phyloP scores from a whole-genome alignment of 495 filamentous ascomycete genomes.

The Pseudoneurospora amorphoporcata region DNA sequence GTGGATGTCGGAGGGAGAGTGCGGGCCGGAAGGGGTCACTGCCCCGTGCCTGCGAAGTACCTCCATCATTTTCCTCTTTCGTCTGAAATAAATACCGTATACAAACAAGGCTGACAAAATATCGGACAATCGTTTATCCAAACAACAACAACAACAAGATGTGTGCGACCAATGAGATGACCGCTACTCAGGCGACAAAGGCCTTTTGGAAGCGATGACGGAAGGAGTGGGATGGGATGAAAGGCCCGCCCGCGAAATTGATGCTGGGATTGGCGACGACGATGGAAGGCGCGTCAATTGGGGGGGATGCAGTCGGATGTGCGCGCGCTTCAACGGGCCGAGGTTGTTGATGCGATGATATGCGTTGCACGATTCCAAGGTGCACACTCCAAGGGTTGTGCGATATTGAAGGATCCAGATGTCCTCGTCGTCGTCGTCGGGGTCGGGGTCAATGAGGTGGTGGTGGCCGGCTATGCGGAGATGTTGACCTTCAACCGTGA shows the following conservation, averaged over 20 bases:
- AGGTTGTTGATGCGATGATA: not conserved
- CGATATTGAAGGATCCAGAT: not conserved
- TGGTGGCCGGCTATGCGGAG: not conserved
- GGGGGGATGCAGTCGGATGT: not conserved
- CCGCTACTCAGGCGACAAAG: not conserved
- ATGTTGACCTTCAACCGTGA: not conserved
- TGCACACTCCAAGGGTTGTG: not conserved
- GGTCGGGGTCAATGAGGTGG: not conserved
- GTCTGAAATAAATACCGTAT: not conserved
- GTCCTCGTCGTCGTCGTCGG: not conserved
- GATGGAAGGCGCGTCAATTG: not conserved
- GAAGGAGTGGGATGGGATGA: not conserved
- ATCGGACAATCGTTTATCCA: not conserved
- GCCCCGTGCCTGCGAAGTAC: conserved; percentile 17
- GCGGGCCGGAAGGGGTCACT: conserved; percentile 44
- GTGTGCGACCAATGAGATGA: not conserved
- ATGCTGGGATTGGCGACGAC: not conserved
- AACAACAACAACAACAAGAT: not conserved
- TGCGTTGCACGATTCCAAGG: not conserved
- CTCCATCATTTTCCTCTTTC: not conserved
- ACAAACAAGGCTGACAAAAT: not conserved
- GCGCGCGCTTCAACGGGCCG: not conserved
- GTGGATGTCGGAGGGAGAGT: conserved; percentile 46
- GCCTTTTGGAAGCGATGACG: not conserved
- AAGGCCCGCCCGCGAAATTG: not conserved